phyloP scores from a whole-genome alignment of 1,284 basidiomycete genomes.

The Rhodotorula sp. region DNA sequence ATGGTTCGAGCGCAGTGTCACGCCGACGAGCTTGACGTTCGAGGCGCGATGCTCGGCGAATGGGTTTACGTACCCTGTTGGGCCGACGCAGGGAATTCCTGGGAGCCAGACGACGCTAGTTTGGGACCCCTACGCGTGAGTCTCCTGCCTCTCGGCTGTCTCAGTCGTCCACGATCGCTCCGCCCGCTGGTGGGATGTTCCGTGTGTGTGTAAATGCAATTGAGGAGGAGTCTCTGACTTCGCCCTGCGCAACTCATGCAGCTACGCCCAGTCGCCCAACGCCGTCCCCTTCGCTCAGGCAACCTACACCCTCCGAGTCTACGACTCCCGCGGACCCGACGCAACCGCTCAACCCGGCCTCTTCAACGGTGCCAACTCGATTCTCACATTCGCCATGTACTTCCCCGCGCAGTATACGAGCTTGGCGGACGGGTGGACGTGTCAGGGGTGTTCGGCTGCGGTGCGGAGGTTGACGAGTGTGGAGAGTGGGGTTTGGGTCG shows the following conservation, averaged over 20 bases:
- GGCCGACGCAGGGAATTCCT: constrained; percentile 58
- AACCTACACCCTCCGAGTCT: constrained; percentile 73
- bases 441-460: constrained; percentile 35
- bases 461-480: not conserved
- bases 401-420: constrained; percentile 73
- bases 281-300: constrained; percentile 67
- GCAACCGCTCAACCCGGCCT: constrained; percentile 62
- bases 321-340: constrained; percentile 69
- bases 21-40: constrained; percentile 71
- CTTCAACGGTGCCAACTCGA: constrained; percentile 63
- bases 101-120: constrained; percentile 66
- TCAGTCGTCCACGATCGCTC: no score
- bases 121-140: constrained; percentile 69
- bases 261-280: constrained; percentile 66
- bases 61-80: constrained; percentile 82
- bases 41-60: constrained; percentile 73
- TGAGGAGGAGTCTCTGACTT: no score
- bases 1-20: constrained; percentile 46
- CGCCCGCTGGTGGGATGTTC: no score
- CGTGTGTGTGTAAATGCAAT: no score
- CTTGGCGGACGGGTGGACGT: constrained; percentile 51
- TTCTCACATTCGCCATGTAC: constrained; percentile 78
- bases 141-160: no score
- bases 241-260: not conserved
- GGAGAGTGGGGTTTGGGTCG: constrained; percentile 18